Conservation (phyloP, 257 asterid species). For the Ilex asprella region DNA sequence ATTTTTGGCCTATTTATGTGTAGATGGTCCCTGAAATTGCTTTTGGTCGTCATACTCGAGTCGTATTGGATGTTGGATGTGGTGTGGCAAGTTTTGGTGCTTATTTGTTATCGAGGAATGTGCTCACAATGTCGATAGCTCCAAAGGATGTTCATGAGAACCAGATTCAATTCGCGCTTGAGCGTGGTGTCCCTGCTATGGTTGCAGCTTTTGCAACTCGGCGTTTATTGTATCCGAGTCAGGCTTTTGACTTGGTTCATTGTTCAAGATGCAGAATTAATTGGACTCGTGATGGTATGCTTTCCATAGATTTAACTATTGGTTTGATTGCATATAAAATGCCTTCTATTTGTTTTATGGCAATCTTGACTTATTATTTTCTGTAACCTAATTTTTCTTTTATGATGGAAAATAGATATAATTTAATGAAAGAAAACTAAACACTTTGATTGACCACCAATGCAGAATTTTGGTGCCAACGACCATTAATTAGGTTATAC, state of each 20-base stretch:
- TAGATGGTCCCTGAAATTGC: conserved; percentile 93
- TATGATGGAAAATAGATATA: too few relatives aligned
- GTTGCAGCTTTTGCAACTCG: conserved; percentile 79
- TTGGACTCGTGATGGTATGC: conserved; percentile 96
- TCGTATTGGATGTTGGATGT: conserved; percentile 88
- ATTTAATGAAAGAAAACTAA: too few relatives aligned
- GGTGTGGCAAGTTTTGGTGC: conserved; percentile 99
- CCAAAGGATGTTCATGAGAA: conserved; percentile 96
- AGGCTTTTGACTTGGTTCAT: conserved; percentile 86
- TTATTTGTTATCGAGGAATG: conserved; percentile 70
- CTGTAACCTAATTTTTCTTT: too few relatives aligned
- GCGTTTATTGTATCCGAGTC: conserved; percentile 83
- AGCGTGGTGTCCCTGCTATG: conserved; percentile 97
- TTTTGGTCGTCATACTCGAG: conserved; percentile 78
- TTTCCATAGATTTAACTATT: background rate
- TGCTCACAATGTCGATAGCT: conserved; percentile 78
- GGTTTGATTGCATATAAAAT: too few relatives aligned
- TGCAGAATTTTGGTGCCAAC: too few relatives aligned
- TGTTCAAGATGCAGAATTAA: conserved; percentile 94
- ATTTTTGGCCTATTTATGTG: background rate
- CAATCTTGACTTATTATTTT: too few relatives aligned
- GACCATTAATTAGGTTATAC: too few relatives aligned
- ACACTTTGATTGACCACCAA: too few relatives aligned
- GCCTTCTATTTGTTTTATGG: too few relatives aligned
- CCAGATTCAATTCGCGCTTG: conserved; percentile 97